A percentile compares a stretch with the other conserved stretches of the same genome.
Conservation (phyloP, 1,284 basidiomycete genomes). For the Ceratobasidium sp. region DNA sequence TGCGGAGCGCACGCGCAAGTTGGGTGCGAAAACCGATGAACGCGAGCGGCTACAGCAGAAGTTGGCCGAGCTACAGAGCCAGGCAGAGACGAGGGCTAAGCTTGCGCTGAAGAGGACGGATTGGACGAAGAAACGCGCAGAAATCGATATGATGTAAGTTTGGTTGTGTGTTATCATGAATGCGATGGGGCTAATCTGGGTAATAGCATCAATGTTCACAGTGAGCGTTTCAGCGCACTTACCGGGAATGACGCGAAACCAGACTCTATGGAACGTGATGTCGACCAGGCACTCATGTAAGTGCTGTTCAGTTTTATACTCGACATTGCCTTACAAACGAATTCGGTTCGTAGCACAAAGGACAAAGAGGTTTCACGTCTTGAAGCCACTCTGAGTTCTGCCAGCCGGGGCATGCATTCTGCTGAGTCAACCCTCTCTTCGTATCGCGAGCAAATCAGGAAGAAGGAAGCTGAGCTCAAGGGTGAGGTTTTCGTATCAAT, state of each 20-base stretch:
- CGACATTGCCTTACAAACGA: slow-evolving; percentile 2
- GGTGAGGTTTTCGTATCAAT: slow-evolving; percentile 53
- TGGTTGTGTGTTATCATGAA: slow-evolving; percentile 44
- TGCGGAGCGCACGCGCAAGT: slow-evolving; percentile 34
- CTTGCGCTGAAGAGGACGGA: slow-evolving; percentile 79
- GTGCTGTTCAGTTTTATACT: slow-evolving; percentile 46
- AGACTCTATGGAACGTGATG: slow-evolving; percentile 74
- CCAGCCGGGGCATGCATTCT: slow-evolving; percentile 65
- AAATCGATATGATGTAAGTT: slow-evolving; percentile 71
- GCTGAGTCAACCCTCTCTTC: slow-evolving; percentile 67
- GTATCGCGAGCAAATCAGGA: slow-evolving; percentile 65
- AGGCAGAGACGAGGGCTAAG: slow-evolving; percentile 83
- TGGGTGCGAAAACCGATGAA: slow-evolving; percentile 48
- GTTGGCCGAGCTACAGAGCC: slow-evolving; percentile 68
- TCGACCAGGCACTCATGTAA: slow-evolving; percentile 66
- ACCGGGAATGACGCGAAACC: slow-evolving; percentile 64
- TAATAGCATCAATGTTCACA: slow-evolving; percentile 66
- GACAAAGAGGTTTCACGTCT: slow-evolving; percentile 67
- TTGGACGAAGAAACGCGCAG: slow-evolving; percentile 65
- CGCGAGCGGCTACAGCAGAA: slow-evolving; percentile 69
- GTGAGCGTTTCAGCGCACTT: slow-evolving; percentile 67
- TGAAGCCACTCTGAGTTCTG: slow-evolving; percentile 60
- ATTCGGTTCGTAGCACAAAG: slow-evolving; percentile 60
- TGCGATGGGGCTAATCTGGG: slow-evolving; percentile 1
- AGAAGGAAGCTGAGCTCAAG: slow-evolving; percentile 68